These are phyloP conservation scores for Penicillium bialowiezense DNA, from an alignment of 495 filamentous ascomycete genomes.

Conservation along the genomic window DNA sequence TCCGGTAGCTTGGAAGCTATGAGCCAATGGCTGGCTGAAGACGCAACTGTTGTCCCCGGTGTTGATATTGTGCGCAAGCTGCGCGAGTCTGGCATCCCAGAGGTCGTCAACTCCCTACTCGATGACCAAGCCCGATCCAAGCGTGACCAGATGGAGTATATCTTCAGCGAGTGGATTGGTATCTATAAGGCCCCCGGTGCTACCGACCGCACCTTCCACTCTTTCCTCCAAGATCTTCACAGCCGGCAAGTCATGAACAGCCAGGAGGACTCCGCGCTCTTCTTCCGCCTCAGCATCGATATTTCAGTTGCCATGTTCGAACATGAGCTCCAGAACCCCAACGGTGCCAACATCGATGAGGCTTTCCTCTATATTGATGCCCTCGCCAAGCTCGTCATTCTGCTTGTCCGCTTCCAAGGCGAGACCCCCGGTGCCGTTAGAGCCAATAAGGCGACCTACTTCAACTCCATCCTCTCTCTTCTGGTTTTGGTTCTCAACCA, in stretches of 20 bases:
- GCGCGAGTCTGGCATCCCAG: slow-evolving; percentile 56
- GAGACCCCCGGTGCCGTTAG: slow-evolving; percentile 57
- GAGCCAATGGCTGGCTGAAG: slow-evolving; percentile 75
- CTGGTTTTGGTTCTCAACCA: slow-evolving; percentile 79
- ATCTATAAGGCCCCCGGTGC: slow-evolving; percentile 71
- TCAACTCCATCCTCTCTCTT: slow-evolving; percentile 72
- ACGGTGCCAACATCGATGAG: slow-evolving; percentile 61
- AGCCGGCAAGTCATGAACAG: slow-evolving; percentile 64
- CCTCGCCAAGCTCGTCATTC: slow-evolving; percentile 77
- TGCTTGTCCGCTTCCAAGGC: slow-evolving; percentile 68
- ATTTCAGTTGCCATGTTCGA: slow-evolving; percentile 74
- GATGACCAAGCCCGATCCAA: slow-evolving; percentile 52
- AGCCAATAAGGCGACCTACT: slow-evolving; percentile 58
- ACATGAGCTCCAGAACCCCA: slow-evolving; percentile 54
- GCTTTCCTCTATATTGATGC: slow-evolving; percentile 77
- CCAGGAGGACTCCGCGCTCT: slow-evolving; percentile 70
- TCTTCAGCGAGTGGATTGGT: slow-evolving; percentile 91
- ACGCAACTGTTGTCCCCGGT: slow-evolving; percentile 60
- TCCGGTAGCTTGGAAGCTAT: slow-evolving; percentile 75
- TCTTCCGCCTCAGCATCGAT: slow-evolving; percentile 81
- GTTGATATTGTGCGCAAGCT: slow-evolving; percentile 72
- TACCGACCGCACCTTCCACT: slow-evolving; percentile 63
- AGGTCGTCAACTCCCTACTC: slow-evolving; percentile 43
- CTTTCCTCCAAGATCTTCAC: slow-evolving; percentile 85
- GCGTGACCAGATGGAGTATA: slow-evolving; percentile 84